Evolutionary conservation across 306 rosid species (phyloP).

Genomic region (Herpetospermum pedunculosum): DNA sequence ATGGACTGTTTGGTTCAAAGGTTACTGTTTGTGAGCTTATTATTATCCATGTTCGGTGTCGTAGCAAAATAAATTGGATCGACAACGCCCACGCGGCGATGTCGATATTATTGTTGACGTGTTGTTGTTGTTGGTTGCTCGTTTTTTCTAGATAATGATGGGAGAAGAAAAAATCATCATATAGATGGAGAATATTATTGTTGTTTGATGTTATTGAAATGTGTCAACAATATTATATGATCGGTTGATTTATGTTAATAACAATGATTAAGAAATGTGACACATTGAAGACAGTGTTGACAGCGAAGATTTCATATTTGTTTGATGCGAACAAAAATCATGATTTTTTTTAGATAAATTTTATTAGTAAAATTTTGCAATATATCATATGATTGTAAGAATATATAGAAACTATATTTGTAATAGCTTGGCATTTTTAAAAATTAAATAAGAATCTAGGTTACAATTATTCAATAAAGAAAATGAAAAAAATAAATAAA

Average conservation of each 20-base stretch:
- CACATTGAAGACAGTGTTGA: not conserved
- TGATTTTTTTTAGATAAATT: not conserved
- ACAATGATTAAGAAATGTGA: not conserved
- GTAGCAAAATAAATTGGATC: not conserved
- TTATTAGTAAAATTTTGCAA: not conserved
- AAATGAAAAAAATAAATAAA: no score
- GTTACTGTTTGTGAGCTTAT: not conserved
- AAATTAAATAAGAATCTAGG: not conserved
- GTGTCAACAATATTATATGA: not conserved
- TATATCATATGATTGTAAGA: no score
- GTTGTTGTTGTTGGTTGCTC: not conserved
- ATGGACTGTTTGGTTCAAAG: slow-evolving; percentile 2
- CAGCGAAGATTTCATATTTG: no score
- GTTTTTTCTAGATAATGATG: not conserved
- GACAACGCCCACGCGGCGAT: not conserved
- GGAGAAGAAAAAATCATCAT: not conserved
- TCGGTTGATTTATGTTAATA: not conserved
- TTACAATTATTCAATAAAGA: no score
- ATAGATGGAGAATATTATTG: not conserved
- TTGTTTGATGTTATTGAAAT: not conserved
- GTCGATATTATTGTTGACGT: not conserved
- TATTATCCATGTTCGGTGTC: not conserved
- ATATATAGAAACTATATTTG: no score
- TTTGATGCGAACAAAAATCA: not conserved
- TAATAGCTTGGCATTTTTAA: no score